A percentile compares a stretch with the other conserved stretches of the same genome.
Conservation (phyloP, 257 asterid genomes). For the Anisodus tanguticus region DNA sequence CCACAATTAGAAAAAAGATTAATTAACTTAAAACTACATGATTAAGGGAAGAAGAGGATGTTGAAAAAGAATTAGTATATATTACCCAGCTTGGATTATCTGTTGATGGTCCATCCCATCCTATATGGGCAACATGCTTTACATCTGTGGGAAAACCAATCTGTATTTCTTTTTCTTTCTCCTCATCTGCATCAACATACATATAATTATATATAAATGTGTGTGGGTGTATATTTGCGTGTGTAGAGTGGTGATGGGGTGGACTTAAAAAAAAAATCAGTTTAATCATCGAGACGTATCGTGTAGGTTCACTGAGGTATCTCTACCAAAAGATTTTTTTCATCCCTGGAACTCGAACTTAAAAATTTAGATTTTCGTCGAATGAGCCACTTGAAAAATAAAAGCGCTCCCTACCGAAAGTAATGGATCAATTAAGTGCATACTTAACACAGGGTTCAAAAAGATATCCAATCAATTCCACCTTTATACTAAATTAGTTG, state of each 20-base stretch:
- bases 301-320: background rate
- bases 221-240: background rate
- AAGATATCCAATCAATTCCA: background rate
- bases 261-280: background rate
- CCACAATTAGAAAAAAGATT: background rate
- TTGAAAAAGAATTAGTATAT: background rate
- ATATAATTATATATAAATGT: background rate
- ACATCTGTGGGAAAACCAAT: slow-evolving; percentile 96
- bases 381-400: background rate
- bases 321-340: background rate
- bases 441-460: background rate
- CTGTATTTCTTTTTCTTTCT: slow-evolving; percentile 68
- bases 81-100: slow-evolving; percentile 82
- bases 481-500: background rate
- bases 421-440: background rate
- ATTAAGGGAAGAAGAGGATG: no score
- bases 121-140: slow-evolving; percentile 97
- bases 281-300: background rate
- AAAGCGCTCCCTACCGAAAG: background rate
- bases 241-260: background rate
- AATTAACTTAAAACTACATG: background rate
- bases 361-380: background rate
- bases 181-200: slow-evolving; percentile 62
- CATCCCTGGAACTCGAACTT: background rate
- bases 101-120: slow-evolving; percentile 86